Percentiles rank a stretch among this genome's conserved stretches.
These are phyloP conservation scores for Leishmania gerbilli DNA, from an alignment of 208 protist species.

Conservation along the genomic window DNA sequence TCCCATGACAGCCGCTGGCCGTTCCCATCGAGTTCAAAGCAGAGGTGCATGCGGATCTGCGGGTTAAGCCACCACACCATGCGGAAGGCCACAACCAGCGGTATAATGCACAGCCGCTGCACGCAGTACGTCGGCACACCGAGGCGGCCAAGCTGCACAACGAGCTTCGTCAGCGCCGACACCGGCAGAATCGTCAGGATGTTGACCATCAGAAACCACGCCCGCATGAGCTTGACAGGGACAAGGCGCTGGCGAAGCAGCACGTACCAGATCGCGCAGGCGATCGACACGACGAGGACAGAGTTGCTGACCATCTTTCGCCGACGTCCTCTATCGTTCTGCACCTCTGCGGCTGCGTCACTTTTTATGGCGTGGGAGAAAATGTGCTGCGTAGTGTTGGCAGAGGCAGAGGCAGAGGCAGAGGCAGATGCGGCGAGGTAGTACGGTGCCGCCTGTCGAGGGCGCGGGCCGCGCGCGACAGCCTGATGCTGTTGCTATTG, in stretches of 20 bases:
- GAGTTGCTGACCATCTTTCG: neutral
- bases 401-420: no score
- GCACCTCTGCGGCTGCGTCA: neutral
- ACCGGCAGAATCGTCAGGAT: slow-evolving; percentile 33
- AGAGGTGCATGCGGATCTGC: slow-evolving; percentile 37
- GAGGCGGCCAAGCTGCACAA: slow-evolving; percentile 31
- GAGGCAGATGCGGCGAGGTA: neutral
- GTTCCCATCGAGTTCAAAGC: slow-evolving; percentile 26
- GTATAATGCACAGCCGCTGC: slow-evolving; percentile 37
- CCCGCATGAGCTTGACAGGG: slow-evolving; percentile 38
- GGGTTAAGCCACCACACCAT: slow-evolving; percentile 41
- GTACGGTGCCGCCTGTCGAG: neutral
- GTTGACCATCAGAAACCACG: slow-evolving; percentile 43
- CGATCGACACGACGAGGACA: neutral
- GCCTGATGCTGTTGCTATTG: no score
- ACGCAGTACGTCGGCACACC: slow-evolving; percentile 29
- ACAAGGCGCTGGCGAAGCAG: slow-evolving; percentile 35
- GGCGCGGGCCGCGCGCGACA: no score
- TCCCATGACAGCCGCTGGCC: slow-evolving; percentile 12
- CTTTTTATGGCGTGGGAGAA: no score
- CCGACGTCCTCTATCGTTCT: neutral
- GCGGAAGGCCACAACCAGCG: slow-evolving; percentile 37
- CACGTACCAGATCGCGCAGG: slow-evolving; percentile 32
- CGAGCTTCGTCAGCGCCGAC: slow-evolving; percentile 30
- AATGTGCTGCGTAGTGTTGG: no score